Base-by-base conservation (phyloP, 2,329 filamentous ascomycete genomes). In the Sodiomyces alkalinus region DNA sequence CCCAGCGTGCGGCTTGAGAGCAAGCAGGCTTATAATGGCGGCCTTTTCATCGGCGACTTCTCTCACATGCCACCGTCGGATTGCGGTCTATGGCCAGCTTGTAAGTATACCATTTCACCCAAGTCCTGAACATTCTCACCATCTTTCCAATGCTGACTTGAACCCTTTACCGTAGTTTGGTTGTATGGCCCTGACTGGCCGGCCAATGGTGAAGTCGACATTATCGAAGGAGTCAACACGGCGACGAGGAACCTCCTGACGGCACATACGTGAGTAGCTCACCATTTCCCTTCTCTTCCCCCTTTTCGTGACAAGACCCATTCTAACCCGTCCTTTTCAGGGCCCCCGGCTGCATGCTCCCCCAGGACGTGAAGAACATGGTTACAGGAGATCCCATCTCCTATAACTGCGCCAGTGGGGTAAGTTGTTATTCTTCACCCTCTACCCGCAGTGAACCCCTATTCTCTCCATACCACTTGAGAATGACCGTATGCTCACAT, bases 81-180 rank as follows among this genome's bases (percentile, higher is more conserved):
- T 28, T 85, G 80, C 39, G 80, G 79, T 14, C 63, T 70, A 14
- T 83, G 79, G 78, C 78, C 79, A 30, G 73, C 77, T 49, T 80
- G 64, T 73, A 54, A 47, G 55, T 50, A 12, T 19, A 11, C n/a
- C n/a, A n/a, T n/a, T n/a, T n/a, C n/a, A n/a, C n/a, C n/a, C n/a
- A n/a, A n/a, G n/a, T n/a, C n/a, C n/a, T n/a, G n/a, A n/a, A n/a
- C n/a, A n/a, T n/a, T n/a, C n/a, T n/a, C n/a, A n/a, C n/a, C n/a
- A n/a, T n/a, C n/a, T n/a, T n/a, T n/a, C n/a, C n/a, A n/a, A n/a
- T n/a, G n/a, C n/a, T n/a, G n/a, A n/a, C n/a, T n/a, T n/a, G n/a
- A n/a, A n/a, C n/a, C n/a, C n/a, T n/a, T n/a, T n/a, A n/a, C n/a
- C n/a, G 23, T 21, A 62, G 60, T 66, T 43, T 69, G 64, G 65